phyloP scores from a whole-genome alignment of 2,329 filamentous ascomycete species.

The Colletotrichum tropicale region DNA sequence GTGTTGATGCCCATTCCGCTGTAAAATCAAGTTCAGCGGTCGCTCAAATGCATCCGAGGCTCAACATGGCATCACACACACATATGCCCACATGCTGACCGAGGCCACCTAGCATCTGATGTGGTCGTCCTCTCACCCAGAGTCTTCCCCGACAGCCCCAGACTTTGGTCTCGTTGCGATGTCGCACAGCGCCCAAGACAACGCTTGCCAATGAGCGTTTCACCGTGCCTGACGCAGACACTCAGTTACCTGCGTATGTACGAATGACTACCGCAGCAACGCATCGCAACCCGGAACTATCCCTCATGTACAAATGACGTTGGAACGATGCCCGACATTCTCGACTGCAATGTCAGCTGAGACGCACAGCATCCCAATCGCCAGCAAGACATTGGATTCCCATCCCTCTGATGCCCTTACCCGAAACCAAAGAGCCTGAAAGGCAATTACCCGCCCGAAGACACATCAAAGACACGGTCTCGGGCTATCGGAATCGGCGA shows the following conservation, averaged over 20 bases:
- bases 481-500: background rate
- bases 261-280: background rate
- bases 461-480: background rate
- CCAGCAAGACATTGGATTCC: background rate
- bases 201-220: slow-evolving; percentile 1
- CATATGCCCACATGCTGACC: background rate
- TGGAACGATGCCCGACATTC: background rate
- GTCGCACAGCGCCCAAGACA: slow-evolving; percentile 1
- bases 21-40: background rate
- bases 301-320: background rate
- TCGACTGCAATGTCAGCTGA: background rate
- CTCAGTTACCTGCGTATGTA: background rate
- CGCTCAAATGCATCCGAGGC: background rate
- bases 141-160: background rate
- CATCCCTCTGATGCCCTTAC: background rate
- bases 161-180: background rate
- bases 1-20: background rate
- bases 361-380: background rate
- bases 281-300: background rate
- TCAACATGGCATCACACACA: background rate
- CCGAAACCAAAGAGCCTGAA: background rate
- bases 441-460: background rate
- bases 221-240: background rate
- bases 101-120: background rate
- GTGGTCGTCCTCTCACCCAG: background rate